A percentile compares a stretch with the other conserved stretches of the same genome.
phyloP scores from a whole-genome alignment of 257 asterid genomes.

The Lycium ferocissimum region DNA sequence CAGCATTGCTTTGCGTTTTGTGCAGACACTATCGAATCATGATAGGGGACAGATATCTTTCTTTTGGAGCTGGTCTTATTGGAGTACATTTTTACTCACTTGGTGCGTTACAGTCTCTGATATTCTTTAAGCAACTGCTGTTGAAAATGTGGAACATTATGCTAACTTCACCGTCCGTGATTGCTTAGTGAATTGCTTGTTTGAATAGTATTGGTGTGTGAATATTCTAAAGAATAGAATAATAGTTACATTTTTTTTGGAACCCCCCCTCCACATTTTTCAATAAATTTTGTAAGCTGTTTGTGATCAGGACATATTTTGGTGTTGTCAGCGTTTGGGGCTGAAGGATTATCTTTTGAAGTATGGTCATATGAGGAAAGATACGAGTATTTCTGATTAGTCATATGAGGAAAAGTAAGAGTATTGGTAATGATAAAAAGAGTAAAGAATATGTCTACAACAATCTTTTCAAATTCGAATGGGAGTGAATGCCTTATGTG shows the following conservation, averaged over 20 bases:
- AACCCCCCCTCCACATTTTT: too few species aligned
- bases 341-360: not conserved
- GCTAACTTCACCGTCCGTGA: not conserved
- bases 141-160: not conserved
- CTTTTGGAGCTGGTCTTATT: slow-evolving; percentile 88
- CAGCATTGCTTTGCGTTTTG: not conserved
- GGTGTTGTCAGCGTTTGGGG: not conserved
- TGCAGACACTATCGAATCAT: slow-evolving; percentile 58
- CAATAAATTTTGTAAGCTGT: not conserved
- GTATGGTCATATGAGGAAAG: not conserved
- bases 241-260: not conserved
- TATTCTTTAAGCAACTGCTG: not conserved
- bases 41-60: slow-evolving; percentile 66
- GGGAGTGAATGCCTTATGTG: not conserved
- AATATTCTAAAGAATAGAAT: not conserved
- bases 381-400: not conserved
- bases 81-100: slow-evolving; percentile 83
- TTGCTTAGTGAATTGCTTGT: slow-evolving; percentile 3
- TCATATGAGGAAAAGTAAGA: slow-evolving; percentile 6
- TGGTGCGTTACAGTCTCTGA: slow-evolving; percentile 49
- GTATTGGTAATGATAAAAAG: not conserved
- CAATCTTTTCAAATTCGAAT: not conserved
- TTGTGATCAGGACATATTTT: not conserved
- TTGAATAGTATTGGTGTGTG: not conserved
- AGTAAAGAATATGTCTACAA: not conserved